Conservation (phyloP, 1,139 yeast genomes). For the Ogataea hybrid region DNA sequence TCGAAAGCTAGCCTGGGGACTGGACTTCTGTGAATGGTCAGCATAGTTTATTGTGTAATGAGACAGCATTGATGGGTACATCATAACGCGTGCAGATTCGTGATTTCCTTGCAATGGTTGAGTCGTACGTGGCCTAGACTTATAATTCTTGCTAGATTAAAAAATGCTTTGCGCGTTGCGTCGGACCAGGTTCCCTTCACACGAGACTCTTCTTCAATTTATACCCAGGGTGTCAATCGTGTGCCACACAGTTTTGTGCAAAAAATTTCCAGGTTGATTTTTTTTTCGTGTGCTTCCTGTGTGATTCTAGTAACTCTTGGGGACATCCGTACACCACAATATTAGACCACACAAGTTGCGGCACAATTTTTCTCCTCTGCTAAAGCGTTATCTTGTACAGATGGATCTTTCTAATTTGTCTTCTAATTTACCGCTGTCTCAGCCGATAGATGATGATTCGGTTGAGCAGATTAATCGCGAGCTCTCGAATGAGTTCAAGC, state of each 20-base stretch:
- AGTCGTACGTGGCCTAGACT: neutral
- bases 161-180: slow-evolving; percentile 1
- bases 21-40: slow-evolving; percentile 5
- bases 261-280: slow-evolving; percentile 1
- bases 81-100: slow-evolving; percentile 4
- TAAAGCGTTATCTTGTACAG: slow-evolving; percentile 2
- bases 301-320: too few relatives aligned
- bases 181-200: slow-evolving; percentile 2
- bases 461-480: slow-evolving; percentile 45
- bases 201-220: slow-evolving; percentile 8
- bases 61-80: slow-evolving; percentile 11
- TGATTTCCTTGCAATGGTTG: neutral
- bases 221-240: slow-evolving; percentile 4
- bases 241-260: slow-evolving; percentile 2
- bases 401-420: slow-evolving; percentile 62
- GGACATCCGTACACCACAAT: neutral
- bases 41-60: slow-evolving; percentile 8
- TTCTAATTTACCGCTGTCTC: slow-evolving; percentile 47
- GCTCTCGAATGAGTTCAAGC: slow-evolving; percentile 51
- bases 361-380: slow-evolving; percentile 1
- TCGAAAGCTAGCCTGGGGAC: slow-evolving; percentile 9
- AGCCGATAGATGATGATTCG: slow-evolving; percentile 43
- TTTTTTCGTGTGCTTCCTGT: neutral
- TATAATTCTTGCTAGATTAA: neutral
- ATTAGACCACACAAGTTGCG: slow-evolving; percentile 1